Percentiles rank a stretch among this genome's conserved stretches.
Conservation (phyloP, 1,139 yeast genomes). For the Protomyces gravidus region DNA sequence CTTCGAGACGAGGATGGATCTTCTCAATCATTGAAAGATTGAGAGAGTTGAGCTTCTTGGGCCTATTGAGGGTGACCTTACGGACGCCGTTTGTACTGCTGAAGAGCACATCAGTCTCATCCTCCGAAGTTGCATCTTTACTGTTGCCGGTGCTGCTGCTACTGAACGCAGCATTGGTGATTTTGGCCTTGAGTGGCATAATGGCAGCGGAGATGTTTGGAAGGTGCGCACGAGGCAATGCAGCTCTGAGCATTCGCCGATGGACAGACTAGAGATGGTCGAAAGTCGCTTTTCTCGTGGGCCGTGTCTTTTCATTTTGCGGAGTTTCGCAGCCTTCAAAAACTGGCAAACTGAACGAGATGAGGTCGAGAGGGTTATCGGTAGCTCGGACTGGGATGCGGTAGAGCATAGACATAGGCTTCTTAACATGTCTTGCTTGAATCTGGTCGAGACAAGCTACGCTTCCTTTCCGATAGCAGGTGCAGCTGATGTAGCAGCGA, state of each 20-base stretch:
- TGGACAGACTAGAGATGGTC: too few species aligned
- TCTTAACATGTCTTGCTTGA: too few species aligned
- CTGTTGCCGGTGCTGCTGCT: not conserved
- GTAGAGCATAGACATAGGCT: too few species aligned
- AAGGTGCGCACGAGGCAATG: not conserved
- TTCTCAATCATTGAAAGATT: constrained; percentile 71
- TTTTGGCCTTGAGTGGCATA: constrained; percentile 41
- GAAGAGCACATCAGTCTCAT: constrained; percentile 51
- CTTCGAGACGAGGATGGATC: constrained; percentile 61
- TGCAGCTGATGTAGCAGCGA: too few species aligned
- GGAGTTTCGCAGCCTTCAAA: too few species aligned
- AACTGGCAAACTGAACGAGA: too few species aligned
- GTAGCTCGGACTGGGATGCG: too few species aligned
- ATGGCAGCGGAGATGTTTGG: not conserved
- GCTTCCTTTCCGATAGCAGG: too few species aligned
- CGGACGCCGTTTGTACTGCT: constrained; percentile 63
- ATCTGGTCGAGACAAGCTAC: too few species aligned
- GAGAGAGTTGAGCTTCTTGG: constrained; percentile 78
- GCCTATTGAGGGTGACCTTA: constrained; percentile 70
- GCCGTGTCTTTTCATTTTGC: too few species aligned
- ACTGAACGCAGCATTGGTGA: constrained; percentile 33
- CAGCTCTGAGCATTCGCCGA: not conserved
- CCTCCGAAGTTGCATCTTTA: constrained; percentile 1
- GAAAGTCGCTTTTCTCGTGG: not conserved
- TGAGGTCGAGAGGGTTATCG: too few species aligned